Evolutionary conservation across 345 rosid genomes (phyloP), one percentile per base, ranked within the genome.

Genomic region (Brassica carinata): DNA sequence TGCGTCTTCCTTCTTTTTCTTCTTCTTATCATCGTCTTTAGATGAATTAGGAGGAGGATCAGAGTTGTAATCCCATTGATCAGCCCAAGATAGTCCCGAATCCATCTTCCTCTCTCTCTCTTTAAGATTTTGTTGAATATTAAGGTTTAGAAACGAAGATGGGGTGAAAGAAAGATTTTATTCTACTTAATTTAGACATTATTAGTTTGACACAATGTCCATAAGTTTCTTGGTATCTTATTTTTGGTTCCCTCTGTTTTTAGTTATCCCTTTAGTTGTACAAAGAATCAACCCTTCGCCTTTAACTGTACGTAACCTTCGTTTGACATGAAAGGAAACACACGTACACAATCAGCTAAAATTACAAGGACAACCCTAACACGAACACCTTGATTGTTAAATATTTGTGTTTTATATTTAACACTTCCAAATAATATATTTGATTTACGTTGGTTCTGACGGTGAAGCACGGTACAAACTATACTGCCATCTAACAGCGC

Each of bases 11-110:
- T 73, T 73, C 63, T 79, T 79, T n/a, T 79, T 72, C 17, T 79
- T 79, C 64, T 71, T 55, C 29, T 73, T 79, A 5, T 73, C 73
- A 1, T 73, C 82, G 74, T 79, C 78, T 13, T 59, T 79, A 73
- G 17, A 29, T 51, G 76, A 51, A 71, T 71, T 64, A 5, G 73
- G 78, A 67, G 82, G 82, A 58, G 74, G 82, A 0, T 79, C 82
- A 67, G 82, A 73, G 78, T 79, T 79, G 69, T 79, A 79, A 19
- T 79, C 78, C 82, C 82, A 73, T 79, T 79, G 82, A 79, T 79
- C 82, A 67, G 82, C 82, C 82, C 82, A 79, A 8, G 82, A 73
- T 40, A 79, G 74, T 73, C 82, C 82, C 0, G 78, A 58, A 40
- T 79, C 82, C 82, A 79, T n/a, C n/a, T n/a, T n/a, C n/a, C n/a